Base-by-base conservation (phyloP, 1,284 basidiomycete genomes). In the Cutaneotrichosporon dermatis region DNA sequence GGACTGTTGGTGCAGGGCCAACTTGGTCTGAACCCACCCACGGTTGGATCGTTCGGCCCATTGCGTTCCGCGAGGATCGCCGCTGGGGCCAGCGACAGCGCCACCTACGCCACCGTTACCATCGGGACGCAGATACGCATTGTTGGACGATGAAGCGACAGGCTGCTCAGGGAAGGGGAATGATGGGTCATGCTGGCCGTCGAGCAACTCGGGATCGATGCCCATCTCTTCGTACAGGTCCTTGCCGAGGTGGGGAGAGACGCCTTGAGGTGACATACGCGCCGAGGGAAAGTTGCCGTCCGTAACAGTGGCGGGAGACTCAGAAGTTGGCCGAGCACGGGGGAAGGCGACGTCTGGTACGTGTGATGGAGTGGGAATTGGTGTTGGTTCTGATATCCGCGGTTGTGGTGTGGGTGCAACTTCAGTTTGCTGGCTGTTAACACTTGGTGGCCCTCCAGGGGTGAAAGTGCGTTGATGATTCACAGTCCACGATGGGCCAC, bases 1-100 rank as follows among this genome's bases (percentile, higher is more conserved):
- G 6, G 66, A 63, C 51, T 76, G 73, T n/a, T 39, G 11, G 56
- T 79, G 77, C 12, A 77, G 66, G 43, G 70, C 67, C 25, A 79
- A 60, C 61, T 79, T 79, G 53, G 66, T 68, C 63, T 75, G 70
- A 5, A 76, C 74, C 74, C 74, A 79, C 54, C 70, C 74, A 70
- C 35, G 61, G 61, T 52, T 69, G 1, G 68, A 54, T 49, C 73
- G 67, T 36, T 67, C 54, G 11, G 54, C 57, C 75, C 74, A 76
- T 5, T 48, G 48, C 5, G 57, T 39, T 25, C 40, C n/a, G n/a
- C n/a, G 50, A 13, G 36, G 50, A 37, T 55, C 54, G 36, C 6
- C 42, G 2, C 33, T 16, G 11, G 8, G 45, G 25, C 15, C 13
- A 12, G n/a, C 45, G 4, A 4, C n/a, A n/a, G n/a, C 43, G n/a